Base-by-base conservation (phyloP, 768 basidiomycete genomes). In the Mycena indigotica region DNA sequence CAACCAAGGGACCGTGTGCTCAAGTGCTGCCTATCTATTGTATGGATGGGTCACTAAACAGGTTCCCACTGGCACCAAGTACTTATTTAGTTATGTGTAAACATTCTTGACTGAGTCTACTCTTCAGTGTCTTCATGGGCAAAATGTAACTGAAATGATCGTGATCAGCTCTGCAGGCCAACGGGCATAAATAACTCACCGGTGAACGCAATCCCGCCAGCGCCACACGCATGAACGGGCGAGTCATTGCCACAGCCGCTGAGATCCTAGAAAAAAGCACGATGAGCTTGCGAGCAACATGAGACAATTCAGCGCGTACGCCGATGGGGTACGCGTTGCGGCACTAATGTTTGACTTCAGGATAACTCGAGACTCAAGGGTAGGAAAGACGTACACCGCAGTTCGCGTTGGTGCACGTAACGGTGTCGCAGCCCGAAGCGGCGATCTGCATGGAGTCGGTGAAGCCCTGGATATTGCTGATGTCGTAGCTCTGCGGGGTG, bases 401-500 rank as follows among this genome's bases (percentile, higher is more conserved):
- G 39, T 72, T 70, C 30, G 69, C 70, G 51, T 70, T 72, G 12
- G 71, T 75, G 62, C 77, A 78, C 8, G 72, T 72, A 8, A 75
- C 75, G 13, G 73, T 75, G 23, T 73, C 71, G 64, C 77, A 75
- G 2, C 75, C 75, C 25, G 65, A 68, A 4, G 74, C 75, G 40
- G 60, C 66, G 46, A 77, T 72, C 24, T 62, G 50, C 17, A 77
- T 69, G 8, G 73, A 73, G 56, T 76, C 73, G 2, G 75, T 76
- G 64, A 76, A 78, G 5, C 75, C 77, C 63, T 70, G 75, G 54
- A 78, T 76, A 60, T 77, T 78, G 35, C 76, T 77, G 23, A 78
- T 75, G 54, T 78, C 77, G 59, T 78, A 77, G 12, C 74, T 73
- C 66, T 77, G 61, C 21, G 62, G 61, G n/a, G 56, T 62, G 35